phyloP scores from a whole-genome alignment of 768 basidiomycete genomes.

The Mycena epipterygia region DNA sequence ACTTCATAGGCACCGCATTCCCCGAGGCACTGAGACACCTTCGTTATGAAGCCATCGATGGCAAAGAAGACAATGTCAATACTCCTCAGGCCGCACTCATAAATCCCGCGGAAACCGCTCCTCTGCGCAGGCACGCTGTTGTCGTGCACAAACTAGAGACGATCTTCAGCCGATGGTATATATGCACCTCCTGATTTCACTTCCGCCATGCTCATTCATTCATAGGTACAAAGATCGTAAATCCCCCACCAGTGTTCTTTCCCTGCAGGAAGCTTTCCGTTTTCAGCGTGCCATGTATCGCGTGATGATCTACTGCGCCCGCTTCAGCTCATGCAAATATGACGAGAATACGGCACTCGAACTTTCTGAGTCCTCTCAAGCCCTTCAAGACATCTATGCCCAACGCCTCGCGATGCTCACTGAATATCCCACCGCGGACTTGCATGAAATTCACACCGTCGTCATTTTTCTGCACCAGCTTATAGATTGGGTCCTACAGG shows the following conservation, averaged over 20 bases:
- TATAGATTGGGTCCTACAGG: neutral
- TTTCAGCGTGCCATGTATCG: slow-evolving; percentile 16
- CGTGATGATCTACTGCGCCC: neutral
- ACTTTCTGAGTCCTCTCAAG: neutral
- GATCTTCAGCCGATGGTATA: neutral
- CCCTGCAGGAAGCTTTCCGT: neutral
- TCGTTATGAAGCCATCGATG: neutral
- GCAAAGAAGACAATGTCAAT: too few species aligned
- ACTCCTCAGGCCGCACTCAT: neutral
- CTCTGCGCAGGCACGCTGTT: neutral
- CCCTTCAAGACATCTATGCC: neutral
- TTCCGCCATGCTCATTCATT: too few species aligned
- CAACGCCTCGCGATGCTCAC: neutral
- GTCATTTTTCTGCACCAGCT: neutral
- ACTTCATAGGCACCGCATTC: neutral
- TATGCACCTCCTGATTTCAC: neutral
- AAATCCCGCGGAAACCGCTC: neutral
- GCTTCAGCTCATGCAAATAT: neutral
- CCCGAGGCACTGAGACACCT: neutral
- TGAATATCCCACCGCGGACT: neutral
- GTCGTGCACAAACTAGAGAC: neutral
- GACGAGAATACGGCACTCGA: neutral
- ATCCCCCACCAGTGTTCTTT: neutral
- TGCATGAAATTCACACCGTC: slow-evolving; percentile 1
- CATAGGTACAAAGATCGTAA: slow-evolving; percentile 6